Evolutionary conservation across 805 yeast genomes (phyloP).

Genomic region (Yamadazyma nakazawae): DNA sequence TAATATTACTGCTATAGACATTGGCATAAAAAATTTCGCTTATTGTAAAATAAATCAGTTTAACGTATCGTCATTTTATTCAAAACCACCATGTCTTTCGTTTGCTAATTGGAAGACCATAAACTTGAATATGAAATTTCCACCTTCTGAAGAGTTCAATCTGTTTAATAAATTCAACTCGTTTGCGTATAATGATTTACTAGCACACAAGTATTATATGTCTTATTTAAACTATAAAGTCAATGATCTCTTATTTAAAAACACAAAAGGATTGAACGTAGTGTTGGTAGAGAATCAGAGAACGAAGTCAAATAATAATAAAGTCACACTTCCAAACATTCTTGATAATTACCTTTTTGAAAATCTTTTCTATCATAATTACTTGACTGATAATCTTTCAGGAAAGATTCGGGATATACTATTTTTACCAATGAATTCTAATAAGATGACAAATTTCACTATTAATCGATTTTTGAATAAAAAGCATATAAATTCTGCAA

Average conservation of each 20-base stretch:
- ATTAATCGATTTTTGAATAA: constrained; percentile 31
- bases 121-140: constrained; percentile 11
- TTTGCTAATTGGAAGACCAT: constrained; percentile 16
- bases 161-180: constrained; percentile 6
- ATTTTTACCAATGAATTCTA: constrained; percentile 36
- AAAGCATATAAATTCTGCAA: constrained; percentile 9
- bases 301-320: constrained; percentile 31
- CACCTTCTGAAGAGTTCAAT: constrained; percentile 5
- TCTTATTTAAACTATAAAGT: constrained; percentile 16
- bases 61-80: constrained; percentile 1
- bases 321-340: constrained; percentile 38
- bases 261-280: constrained; percentile 18
- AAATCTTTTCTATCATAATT: constrained; percentile 31
- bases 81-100: neutral
- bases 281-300: constrained; percentile 39
- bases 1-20: constrained; percentile 30
- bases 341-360: constrained; percentile 37
- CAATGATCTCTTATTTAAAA: constrained; percentile 16
- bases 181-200: constrained; percentile 3
- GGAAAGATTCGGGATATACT: constrained; percentile 6
- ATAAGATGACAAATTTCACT: constrained; percentile 38
- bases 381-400: constrained; percentile 17
- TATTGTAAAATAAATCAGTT: constrained; percentile 23
- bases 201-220: constrained; percentile 6
- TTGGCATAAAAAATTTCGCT: constrained; percentile 42